A percentile compares a stretch with the other conserved stretches of the same genome.
Evolutionary conservation across 768 basidiomycete genomes (phyloP).

Genomic region (Clitopilus hobsonii): DNA sequence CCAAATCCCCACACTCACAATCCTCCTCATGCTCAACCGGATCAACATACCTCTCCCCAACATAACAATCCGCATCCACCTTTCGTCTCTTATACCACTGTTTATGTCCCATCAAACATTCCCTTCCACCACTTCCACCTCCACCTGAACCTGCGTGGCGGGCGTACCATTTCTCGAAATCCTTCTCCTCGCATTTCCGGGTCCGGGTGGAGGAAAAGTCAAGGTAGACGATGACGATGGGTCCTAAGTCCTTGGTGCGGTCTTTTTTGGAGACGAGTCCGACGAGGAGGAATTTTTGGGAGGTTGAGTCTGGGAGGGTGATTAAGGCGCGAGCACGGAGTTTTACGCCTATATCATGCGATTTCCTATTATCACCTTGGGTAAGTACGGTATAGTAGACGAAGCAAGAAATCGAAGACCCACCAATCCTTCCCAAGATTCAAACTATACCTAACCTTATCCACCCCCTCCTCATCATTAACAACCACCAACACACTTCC

Average conservation of each 20-base stretch:
- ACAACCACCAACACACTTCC: slow-evolving; percentile 77
- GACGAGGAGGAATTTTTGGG: slow-evolving; percentile 90
- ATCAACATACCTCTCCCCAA: slow-evolving; percentile 86
- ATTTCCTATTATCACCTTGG: slow-evolving; percentile 44
- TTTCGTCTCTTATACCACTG: slow-evolving; percentile 95
- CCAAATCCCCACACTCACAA: slow-evolving; percentile 80
- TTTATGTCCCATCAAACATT: slow-evolving; percentile 96
- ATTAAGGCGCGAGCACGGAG: slow-evolving; percentile 75
- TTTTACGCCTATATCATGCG: slow-evolving; percentile 63
- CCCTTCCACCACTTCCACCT: too few species aligned
- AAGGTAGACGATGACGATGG: slow-evolving; percentile 70
- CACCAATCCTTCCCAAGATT: slow-evolving; percentile 85
- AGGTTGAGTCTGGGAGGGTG: slow-evolving; percentile 92
- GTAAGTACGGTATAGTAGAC: neutral
- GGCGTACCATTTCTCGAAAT: slow-evolving; percentile 90
- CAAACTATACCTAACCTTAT: slow-evolving; percentile 69
- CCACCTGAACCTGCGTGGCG: slow-evolving; percentile 40
- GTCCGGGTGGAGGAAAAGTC: slow-evolving; percentile 74
- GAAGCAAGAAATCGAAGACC: slow-evolving; percentile 18
- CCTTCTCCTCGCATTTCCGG: slow-evolving; percentile 61
- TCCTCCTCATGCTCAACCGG: slow-evolving; percentile 79
- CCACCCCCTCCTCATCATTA: slow-evolving; percentile 78
- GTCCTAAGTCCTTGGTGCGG: slow-evolving; percentile 43
- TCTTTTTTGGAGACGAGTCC: slow-evolving; percentile 69
- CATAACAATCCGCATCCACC: slow-evolving; percentile 77